Base-by-base conservation (phyloP, 495 filamentous ascomycete genomes). In the Neurospora africana region DNA sequence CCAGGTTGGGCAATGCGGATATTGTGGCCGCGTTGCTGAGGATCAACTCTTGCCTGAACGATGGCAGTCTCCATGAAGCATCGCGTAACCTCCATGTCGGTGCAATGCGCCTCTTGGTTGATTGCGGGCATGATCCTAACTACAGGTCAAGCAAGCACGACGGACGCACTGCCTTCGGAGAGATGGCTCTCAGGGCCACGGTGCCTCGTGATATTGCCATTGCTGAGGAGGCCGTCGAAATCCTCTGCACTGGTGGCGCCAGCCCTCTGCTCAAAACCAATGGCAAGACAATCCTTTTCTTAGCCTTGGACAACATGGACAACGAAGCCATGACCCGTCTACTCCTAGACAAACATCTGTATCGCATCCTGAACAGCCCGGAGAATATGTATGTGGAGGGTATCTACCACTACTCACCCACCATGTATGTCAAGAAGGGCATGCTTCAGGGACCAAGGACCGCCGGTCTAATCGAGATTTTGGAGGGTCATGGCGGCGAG, bases 61-160 rank as follows among this genome's bases (percentile, higher is more conserved):
- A 84, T 19, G 83, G 83, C 2, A 83, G 81, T 33, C 79, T 84
- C 17, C 83, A 84, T 70, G 83, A 83, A 53, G 81, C 82, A 1
- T 74, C 83, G 8, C 78, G 82, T 4, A 74, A 79, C 39, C 82
- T 84, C 27, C 79, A 83, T 33, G 30, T 79, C 0, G 76, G 75
- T 33, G 77, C 76, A 3, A 83, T 83, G 76, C 75, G 80, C 35
- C 75, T 84, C 9, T 71, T 84, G 11, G 69, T 84, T 3, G 76
- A 82, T 2, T 79, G 78, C 41, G 80, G 77, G 21, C 82, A 84
- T 53, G 82, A 84, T 40, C 74, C 79, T 19, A 83, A 84, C 69
- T 83, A 81, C 69, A 72, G 82, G 3, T 84, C 81, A 30, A 77
- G 77, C 13, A 75, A 79, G 23, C 83, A 84, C 33, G 80, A 76